Percentiles rank a stretch among this genome's conserved stretches.
Conservation (phyloP, 768 basidiomycete species). For the Terana coerulea region DNA sequence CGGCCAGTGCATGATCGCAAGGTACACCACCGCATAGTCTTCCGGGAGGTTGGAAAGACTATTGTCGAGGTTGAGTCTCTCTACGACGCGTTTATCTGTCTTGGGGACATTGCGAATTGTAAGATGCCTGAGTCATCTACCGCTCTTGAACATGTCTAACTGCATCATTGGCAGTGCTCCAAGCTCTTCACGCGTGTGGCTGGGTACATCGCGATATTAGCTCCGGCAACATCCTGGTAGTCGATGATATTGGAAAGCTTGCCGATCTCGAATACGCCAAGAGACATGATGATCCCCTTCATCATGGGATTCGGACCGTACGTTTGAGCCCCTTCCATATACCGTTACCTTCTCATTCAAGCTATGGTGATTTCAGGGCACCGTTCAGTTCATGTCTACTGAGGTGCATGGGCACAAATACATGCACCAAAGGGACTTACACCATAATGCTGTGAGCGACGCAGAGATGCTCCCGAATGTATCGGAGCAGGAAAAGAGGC, state of each 20-base stretch:
- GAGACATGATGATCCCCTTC: background rate
- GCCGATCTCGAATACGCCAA: constrained; percentile 17
- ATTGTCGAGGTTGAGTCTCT: background rate
- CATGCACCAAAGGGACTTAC: background rate
- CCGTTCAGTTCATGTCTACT: constrained; percentile 3
- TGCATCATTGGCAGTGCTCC: constrained; percentile 1
- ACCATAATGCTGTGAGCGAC: background rate
- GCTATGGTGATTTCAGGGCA: too few species aligned
- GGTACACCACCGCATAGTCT: background rate
- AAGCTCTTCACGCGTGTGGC: constrained; percentile 2
- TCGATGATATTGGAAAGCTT: constrained; percentile 2
- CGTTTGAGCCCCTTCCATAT: background rate
- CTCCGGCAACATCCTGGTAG: constrained; percentile 13
- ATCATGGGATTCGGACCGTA: background rate
- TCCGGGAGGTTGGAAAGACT: background rate
- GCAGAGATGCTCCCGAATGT: too few species aligned
- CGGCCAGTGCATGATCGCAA: too few species aligned
- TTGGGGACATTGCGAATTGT: background rate
- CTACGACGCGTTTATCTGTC: background rate
- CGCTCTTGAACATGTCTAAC: background rate
- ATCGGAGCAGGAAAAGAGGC: background rate
- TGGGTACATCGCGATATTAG: constrained; percentile 22
- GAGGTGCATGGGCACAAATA: constrained; percentile 5
- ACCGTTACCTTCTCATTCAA: background rate
- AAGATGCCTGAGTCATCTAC: background rate